Evolutionary conservation across 768 basidiomycete species (phyloP), one percentile per base, ranked within the genome.

Genomic region (Pisolithus microcarpus): DNA sequence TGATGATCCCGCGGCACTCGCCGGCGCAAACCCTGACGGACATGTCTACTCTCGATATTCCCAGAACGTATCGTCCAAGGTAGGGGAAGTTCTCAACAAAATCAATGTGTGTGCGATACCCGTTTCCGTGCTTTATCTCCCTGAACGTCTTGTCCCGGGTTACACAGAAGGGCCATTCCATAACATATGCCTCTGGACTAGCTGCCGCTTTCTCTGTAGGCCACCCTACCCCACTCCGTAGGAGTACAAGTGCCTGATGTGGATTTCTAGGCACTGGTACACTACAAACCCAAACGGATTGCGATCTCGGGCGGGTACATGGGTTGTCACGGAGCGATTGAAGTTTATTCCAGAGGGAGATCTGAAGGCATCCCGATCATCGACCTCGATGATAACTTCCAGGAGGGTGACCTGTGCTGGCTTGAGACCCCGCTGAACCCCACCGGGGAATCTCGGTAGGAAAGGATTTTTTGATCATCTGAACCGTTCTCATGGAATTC

Each of bases 341-440:
- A 77, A 16, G 74, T 89, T 18, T 91, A 86, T 65, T 68, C 70
- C 42, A 81, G 76, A 58, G 66, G 70, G 46, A 63, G 65, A 49
- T 51, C 36, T 19, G 56, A 56, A 28, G 37, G 57, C 4, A 59
- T 56, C 7, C 36, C 54, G 3, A 47, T 89, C 45, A 84, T 93
- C 55, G 78, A 75, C 55, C 63, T 92, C 4, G 89, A 93, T 53
- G 87, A 85, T 50, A 80, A 85, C 4, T 89, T 76, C 61, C 69
- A 78, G 61, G 69, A 75, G 38, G 87, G 87, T 43, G 88, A 91
- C 64, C 59, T 92, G 3, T 85, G 84, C 59, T 93, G 91, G 89
- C 67, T 95, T 13, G 91, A 94, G 70, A 91, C 86, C 0, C 92
- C 92, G 2, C 54, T 91, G 53, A 94, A 95, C 62, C 92, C 92